Evolutionary conservation across 2,329 filamentous ascomycete species (phyloP).

Genomic region (Colletotrichum sp.): DNA sequence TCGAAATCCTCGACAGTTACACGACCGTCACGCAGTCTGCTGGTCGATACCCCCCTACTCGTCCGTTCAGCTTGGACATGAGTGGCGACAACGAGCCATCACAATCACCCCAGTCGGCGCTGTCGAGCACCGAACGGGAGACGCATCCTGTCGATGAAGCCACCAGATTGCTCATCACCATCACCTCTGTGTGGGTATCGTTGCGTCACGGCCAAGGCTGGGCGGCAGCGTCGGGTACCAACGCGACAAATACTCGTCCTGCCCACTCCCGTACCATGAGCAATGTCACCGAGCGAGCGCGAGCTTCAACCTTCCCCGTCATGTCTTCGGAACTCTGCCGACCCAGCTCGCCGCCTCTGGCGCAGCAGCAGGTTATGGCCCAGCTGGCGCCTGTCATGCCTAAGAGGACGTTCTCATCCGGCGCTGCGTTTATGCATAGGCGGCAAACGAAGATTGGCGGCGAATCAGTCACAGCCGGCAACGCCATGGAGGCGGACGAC

Average conservation of each 20-base stretch:
- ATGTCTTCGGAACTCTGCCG: not conserved
- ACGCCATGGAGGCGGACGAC: not conserved
- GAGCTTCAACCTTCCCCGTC: constrained; percentile 14
- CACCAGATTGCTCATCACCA: constrained; percentile 25
- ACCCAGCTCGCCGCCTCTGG: not conserved
- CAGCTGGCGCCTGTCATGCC: not conserved
- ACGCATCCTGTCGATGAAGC: constrained; percentile 25
- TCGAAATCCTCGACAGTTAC: constrained; percentile 75
- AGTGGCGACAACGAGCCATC: constrained; percentile 15
- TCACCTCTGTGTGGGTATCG: constrained; percentile 28
- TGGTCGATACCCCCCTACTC: constrained; percentile 51
- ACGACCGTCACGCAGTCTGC: constrained; percentile 57
- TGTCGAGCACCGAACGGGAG: constrained; percentile 1
- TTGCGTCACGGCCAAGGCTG: constrained; percentile 24
- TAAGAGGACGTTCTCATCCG: constrained; percentile 25
- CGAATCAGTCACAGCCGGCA: constrained; percentile 4
- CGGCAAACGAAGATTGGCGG: constrained; percentile 19
- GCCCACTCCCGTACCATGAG: not conserved
- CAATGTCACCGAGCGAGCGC: not conserved
- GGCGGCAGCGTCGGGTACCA: constrained; percentile 10
- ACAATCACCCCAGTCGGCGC: not conserved
- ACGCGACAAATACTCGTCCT: not conserved
- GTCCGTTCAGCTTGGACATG: constrained; percentile 29
- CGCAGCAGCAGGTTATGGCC: not conserved
- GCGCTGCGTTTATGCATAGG: constrained; percentile 27